These are phyloP conservation scores for Lactarius trivialis DNA, from an alignment of 768 basidiomycete species.

Conservation along the genomic window DNA sequence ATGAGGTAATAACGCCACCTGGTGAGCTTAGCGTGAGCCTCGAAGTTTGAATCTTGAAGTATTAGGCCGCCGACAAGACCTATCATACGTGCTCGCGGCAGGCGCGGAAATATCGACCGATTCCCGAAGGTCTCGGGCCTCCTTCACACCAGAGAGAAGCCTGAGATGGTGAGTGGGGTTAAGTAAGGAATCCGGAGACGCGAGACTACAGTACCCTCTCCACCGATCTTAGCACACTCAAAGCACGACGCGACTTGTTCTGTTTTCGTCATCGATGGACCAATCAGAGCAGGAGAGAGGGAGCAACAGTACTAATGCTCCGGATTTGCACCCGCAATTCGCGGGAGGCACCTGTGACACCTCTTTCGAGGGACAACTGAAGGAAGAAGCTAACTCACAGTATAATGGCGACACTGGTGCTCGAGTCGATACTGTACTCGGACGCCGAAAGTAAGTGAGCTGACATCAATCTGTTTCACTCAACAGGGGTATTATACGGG, in stretches of 20 bases:
- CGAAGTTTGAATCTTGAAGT: not conserved
- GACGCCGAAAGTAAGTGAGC: not conserved
- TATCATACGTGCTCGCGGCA: not conserved
- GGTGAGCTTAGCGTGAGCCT: not conserved
- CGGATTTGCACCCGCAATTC: not conserved
- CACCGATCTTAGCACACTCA: not conserved
- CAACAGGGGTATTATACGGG: not conserved
- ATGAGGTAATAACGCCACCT: too few species aligned
- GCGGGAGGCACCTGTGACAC: too few species aligned
- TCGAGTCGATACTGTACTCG: not conserved
- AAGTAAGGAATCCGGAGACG: too few species aligned
- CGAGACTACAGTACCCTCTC: not conserved
- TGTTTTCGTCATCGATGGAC: too few species aligned
- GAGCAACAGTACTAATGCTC: too few species aligned
- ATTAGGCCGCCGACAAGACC: not conserved
- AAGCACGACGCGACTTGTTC: not conserved
- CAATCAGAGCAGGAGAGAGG: too few species aligned
- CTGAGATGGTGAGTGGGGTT: not conserved
- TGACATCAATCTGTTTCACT: not conserved
- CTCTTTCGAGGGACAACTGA: too few species aligned
- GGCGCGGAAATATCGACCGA: not conserved
- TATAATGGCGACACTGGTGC: not conserved
- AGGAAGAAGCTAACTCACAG: too few species aligned
- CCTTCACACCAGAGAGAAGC: not conserved
- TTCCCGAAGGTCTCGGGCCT: not conserved